Evolutionary conservation across 176 grass and related monocot species (phyloP).

Genomic region (Ananas comosus): DNA sequence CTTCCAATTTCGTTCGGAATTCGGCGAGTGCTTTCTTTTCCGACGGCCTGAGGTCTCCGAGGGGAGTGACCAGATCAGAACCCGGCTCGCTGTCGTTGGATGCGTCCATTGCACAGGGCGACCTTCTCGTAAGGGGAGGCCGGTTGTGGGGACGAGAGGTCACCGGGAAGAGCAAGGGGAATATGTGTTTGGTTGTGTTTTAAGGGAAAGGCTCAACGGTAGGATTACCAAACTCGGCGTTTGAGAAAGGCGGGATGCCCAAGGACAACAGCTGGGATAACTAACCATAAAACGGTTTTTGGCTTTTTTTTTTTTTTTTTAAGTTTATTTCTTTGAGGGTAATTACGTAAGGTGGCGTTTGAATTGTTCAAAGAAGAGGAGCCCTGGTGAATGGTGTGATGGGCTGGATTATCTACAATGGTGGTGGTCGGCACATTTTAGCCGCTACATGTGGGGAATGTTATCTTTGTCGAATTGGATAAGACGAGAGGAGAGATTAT

Average conservation of each 20-base stretch:
- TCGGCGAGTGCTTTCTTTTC: constrained; percentile 17
- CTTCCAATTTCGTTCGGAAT: constrained; percentile 21
- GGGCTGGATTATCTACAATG: not conserved
- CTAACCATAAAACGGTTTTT: too few species aligned
- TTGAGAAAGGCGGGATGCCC: not conserved
- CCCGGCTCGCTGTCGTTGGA: not conserved
- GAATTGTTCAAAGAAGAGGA: not conserved
- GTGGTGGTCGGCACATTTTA: not conserved
- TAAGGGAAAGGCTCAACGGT: not conserved
- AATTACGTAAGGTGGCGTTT: not conserved
- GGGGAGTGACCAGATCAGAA: not conserved
- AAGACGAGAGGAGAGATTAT: too few species aligned
- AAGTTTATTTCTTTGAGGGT: not conserved
- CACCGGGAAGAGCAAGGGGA: not conserved
- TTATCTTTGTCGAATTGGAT: too few species aligned
- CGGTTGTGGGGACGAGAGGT: too few species aligned
- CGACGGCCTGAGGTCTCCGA: constrained; percentile 10
- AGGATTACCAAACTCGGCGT: not conserved
- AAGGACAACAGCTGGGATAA: not conserved
- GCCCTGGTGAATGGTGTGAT: not conserved
- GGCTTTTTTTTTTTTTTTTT: too few species aligned
- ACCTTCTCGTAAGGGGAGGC: too few species aligned
- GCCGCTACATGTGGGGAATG: too few species aligned
- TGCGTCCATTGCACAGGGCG: too few species aligned
- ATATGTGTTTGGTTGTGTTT: not conserved